Evolutionary conservation across 129 eudicot species (phyloP).

Genomic region (Artemisia tridentata): DNA sequence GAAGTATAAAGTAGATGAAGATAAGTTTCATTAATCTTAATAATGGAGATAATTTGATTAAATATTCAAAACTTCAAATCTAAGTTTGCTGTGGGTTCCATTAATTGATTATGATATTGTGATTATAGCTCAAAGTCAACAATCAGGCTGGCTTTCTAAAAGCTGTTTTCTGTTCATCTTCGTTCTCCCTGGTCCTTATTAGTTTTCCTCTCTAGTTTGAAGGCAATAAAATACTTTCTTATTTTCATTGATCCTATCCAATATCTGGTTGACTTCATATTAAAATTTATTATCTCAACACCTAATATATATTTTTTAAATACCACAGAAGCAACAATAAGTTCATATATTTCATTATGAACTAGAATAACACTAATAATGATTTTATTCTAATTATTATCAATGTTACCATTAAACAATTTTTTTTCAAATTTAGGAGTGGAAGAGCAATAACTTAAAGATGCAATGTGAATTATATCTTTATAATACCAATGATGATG

Average conservation of each 20-base stretch:
- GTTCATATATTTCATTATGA: neutral
- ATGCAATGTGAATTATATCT: neutral
- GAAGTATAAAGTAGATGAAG: neutral
- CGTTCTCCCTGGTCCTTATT: neutral
- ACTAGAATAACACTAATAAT: no score
- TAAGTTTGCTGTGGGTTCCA: constrained; percentile 24
- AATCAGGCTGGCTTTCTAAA: constrained; percentile 12
- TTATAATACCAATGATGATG: neutral
- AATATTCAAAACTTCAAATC: constrained; percentile 21
- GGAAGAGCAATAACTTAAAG: neutral
- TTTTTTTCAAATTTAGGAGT: neutral
- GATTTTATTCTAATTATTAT: neutral
- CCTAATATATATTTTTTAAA: neutral
- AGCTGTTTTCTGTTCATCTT: constrained; percentile 1
- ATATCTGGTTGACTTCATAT: neutral
- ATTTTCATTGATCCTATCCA: neutral
- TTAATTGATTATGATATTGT: neutral
- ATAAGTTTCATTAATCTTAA: constrained; percentile 9
- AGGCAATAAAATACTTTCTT: neutral
- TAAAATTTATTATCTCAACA: no score
- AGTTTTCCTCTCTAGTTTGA: neutral
- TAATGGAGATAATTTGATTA: neutral
- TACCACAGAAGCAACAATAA: neutral
- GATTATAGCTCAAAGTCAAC: constrained; percentile 17
- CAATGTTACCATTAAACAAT: neutral